These are phyloP conservation scores for Handroanthus guayacan DNA, from an alignment of 257 asterid species.

Conservation along the genomic window DNA sequence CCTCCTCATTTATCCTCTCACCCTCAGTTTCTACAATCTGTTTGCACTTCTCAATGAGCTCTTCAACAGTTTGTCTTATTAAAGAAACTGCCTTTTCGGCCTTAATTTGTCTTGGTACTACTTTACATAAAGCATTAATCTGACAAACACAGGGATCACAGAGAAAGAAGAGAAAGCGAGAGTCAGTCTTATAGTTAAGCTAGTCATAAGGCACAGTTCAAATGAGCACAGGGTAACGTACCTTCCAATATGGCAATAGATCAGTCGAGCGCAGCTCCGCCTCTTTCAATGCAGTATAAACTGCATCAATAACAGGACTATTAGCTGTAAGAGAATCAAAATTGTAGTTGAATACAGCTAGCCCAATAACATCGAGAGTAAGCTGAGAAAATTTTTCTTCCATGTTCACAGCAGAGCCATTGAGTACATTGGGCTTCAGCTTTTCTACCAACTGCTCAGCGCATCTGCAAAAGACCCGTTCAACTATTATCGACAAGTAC, in stretches of 20 bases:
- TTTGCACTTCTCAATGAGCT: constrained; percentile 80
- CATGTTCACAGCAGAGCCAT: constrained; percentile 80
- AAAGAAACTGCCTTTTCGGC: constrained; percentile 85
- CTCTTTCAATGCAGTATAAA: constrained; percentile 92
- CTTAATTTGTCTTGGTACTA: constrained; percentile 87
- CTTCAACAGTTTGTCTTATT: constrained; percentile 86
- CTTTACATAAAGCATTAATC: constrained; percentile 78
- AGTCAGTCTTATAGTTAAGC: constrained; percentile 14
- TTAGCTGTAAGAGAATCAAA: constrained; percentile 86
- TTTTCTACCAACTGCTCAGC: constrained; percentile 89
- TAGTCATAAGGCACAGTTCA: constrained; percentile 6
- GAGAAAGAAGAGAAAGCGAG: constrained; percentile 9
- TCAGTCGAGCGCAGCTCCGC: constrained; percentile 93
- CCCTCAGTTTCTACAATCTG: constrained; percentile 92
- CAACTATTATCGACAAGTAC: constrained; percentile 95
- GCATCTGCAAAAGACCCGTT: constrained; percentile 93
- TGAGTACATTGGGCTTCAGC: constrained; percentile 59
- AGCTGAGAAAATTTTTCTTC: constrained; percentile 94
- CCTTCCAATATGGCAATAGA: constrained; percentile 97
- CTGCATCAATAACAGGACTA: constrained; percentile 95
- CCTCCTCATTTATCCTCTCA: constrained; percentile 89
- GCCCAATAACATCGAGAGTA: constrained; percentile 94
- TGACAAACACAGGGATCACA: constrained; percentile 35
- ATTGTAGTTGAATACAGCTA: constrained; percentile 85
- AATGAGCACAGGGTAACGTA: constrained; percentile 41